Conservation (phyloP, 2,329 filamentous ascomycete genomes). For the Lecanosticta acicola region DNA sequence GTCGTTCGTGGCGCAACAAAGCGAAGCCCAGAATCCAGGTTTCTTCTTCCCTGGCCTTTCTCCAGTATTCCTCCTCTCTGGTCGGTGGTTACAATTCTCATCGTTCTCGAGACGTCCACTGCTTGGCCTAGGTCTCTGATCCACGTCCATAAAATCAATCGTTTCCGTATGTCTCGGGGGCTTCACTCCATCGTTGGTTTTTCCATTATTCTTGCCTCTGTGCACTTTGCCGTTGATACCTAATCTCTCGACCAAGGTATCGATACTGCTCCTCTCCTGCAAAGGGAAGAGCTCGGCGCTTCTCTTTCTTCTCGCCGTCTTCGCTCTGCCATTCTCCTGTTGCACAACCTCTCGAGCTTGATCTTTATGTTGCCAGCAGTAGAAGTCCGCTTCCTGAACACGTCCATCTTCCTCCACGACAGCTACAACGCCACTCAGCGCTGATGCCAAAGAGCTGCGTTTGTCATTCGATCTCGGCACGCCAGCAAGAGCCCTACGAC, state of each 20-base stretch:
- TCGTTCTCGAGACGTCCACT: no score
- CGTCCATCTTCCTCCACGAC: constrained; percentile 48
- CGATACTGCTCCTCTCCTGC: constrained; percentile 68
- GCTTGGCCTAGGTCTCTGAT: neutral
- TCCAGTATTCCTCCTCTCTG: constrained; percentile 6
- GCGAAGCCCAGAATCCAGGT: constrained; percentile 38
- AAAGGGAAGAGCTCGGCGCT: constrained; percentile 49
- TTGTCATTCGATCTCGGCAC: constrained; percentile 27
- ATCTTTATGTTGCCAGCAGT: constrained; percentile 94
- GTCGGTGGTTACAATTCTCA: neutral
- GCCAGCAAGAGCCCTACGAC: constrained; percentile 63
- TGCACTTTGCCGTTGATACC: constrained; percentile 40
- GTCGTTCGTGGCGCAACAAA: constrained; percentile 39
- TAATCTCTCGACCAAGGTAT: constrained; percentile 76
- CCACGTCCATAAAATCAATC: constrained; percentile 11
- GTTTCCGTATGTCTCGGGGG: constrained; percentile 14
- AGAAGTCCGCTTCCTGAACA: constrained; percentile 56
- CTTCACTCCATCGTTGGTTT: constrained; percentile 6
- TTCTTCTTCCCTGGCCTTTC: constrained; percentile 28
- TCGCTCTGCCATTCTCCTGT: constrained; percentile 15
- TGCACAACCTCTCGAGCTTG: constrained; percentile 54
- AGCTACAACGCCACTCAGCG: constrained; percentile 34
- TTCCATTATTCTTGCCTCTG: constrained; percentile 5
- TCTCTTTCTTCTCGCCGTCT: constrained; percentile 17
- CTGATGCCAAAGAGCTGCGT: constrained; percentile 6